Base-by-base conservation (phyloP, 1,284 basidiomycete species). In the Xerocomus subilludens region DNA sequence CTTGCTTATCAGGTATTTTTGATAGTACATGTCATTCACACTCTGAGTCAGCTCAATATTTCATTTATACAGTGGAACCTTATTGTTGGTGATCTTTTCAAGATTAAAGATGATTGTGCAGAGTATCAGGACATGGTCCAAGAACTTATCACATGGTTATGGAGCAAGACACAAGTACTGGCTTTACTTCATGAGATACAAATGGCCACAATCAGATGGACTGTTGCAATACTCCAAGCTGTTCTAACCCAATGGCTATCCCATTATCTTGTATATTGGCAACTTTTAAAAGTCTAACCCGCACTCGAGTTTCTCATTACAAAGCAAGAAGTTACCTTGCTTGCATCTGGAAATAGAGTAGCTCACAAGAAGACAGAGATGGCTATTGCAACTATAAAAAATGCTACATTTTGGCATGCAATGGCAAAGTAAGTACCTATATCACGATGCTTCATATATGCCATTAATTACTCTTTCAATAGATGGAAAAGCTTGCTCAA, bases 221-320 rank as follows among this genome's bases (percentile, higher is more conserved):
- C 62, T 16, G 38, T 79, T 5, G 18, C 71, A 35, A 67, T 79
- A 18, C 67, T 79, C 27, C 21, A 42, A 20, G 73, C 80, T 32
- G 81, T 84, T 42, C 69, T 84, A 35, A 84, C 83, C n/a, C 75
- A 74, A 25, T 85, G 84, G 85, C 79, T 82, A 3, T 74, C 82
- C 27, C 83, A 85, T 73, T 85, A 84, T 70, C 77, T 82, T 51
- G 79, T 82, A 32, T 81, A 78, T 62, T 23, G 53, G 20, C 70
- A 76, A 21, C 79, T 85, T 21, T 73, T 83, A 9, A 79, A 71
- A 53, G 80, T 82, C 70, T 68, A 25, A 71, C 62, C 73, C 75
- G 23, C 69, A 2, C 72, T 77, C 32, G 56, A 76, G 35, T 49
- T 69, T 21, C 63, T 76, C 7, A 21, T 75, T 53, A 5, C 23